Evolutionary conservation across 2,329 filamentous ascomycete genomes (phyloP), one percentile per base, ranked within the genome.

Genomic region (Pochonia chlamydosporia): DNA sequence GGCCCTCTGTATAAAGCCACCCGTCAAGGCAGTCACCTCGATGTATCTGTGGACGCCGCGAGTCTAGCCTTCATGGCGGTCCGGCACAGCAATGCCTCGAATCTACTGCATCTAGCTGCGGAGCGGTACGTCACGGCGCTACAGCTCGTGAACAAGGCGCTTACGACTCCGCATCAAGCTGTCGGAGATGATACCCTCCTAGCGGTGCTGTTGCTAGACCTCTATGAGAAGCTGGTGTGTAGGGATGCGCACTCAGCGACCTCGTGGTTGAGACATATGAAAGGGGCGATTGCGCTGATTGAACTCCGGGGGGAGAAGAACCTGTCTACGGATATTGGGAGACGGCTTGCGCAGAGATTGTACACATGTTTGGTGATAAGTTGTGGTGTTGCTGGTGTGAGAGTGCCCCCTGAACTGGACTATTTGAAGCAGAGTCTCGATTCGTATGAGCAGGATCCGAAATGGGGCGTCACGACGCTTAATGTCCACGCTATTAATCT

Each of bases 221-320:
- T 59, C 28, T 61, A 56, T 37, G 58, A 61, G 49, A 61, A 59
- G 47, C 55, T 61, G 36, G 51, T 52, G 23, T 47, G 49, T 5
- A 52, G 54, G 7, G 44, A 52, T 5, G 49, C n/a, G n/a, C n/a
- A n/a, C n/a, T n/a, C n/a, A n/a, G n/a, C n/a, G n/a, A n/a, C n/a
- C n/a, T n/a, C n/a, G n/a, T n/a, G n/a, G n/a, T n/a, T n/a, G n/a
- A n/a, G n/a, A n/a, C n/a, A n/a, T n/a, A n/a, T n/a, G n/a, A n/a
- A n/a, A n/a, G n/a, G n/a, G n/a, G n/a, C n/a, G n/a, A n/a, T n/a
- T n/a, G n/a, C n/a, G n/a, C n/a, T n/a, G n/a, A n/a, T n/a, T n/a
- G n/a, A n/a, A n/a, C n/a, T n/a, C n/a, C n/a, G n/a, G n/a, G n/a
- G n/a, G n/a, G n/a, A n/a, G n/a, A n/a, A n/a, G n/a, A n/a, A n/a